Evolutionary conservation across 2,329 filamentous ascomycete species (phyloP).

Genomic region (Diaporthe ampelina): DNA sequence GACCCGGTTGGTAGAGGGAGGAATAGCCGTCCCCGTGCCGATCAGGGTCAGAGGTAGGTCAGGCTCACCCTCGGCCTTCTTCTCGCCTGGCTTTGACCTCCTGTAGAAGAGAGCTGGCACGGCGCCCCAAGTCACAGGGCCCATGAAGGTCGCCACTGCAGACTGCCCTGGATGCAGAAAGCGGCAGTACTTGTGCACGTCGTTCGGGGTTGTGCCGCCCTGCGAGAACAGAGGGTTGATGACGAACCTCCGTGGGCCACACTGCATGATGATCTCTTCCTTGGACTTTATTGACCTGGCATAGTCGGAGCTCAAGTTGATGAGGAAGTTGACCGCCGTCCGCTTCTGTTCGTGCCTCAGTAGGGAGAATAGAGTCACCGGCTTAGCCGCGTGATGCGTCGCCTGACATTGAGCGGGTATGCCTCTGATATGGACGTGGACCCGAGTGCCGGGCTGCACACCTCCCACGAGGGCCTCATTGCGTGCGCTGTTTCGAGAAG

Average conservation of each 20-base stretch:
- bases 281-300: conserved; percentile 87
- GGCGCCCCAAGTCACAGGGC: conserved; percentile 91
- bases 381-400: conserved; percentile 67
- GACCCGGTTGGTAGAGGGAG: conserved; percentile 81
- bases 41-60: conserved; percentile 77
- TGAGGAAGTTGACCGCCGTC: conserved; percentile 88
- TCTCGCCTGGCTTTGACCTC: conserved; percentile 61
- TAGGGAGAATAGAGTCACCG: conserved; percentile 85
- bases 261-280: conserved; percentile 91
- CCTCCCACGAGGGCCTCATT: conserved; percentile 92
- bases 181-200: conserved; percentile 96
- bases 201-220: conserved; percentile 90
- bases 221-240: conserved; percentile 94
- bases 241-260: conserved; percentile 86
- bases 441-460: conserved; percentile 85
- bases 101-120: conserved; percentile 93
- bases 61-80: conserved; percentile 58
- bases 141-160: conserved; percentile 90
- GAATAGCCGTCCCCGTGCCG: conserved; percentile 87
- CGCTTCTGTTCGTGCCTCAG: conserved; percentile 96
- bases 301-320: conserved; percentile 85
- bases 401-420: conserved; percentile 59
- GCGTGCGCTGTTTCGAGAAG: conserved; percentile 80
- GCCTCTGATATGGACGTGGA: conserved; percentile 80
- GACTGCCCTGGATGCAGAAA: conserved; percentile 93